Base-by-base conservation (phyloP, 495 filamentous ascomycete genomes). In the Pyrenopolyporus hunteri region DNA sequence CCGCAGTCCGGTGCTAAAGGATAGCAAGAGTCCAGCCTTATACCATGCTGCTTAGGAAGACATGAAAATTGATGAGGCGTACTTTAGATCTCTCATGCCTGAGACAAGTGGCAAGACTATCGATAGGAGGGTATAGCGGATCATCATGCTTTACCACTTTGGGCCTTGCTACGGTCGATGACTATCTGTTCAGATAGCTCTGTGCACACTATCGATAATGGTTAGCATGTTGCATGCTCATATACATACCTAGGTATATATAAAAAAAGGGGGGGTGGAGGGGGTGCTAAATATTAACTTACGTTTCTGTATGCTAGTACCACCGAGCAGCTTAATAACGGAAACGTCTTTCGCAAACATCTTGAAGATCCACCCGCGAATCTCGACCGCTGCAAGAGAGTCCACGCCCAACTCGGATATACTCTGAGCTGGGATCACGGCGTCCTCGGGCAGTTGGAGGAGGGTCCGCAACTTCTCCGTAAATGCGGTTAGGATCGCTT, bases 381-480 rank as follows among this genome's bases (percentile, higher is more conserved):
- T 64, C 63, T 89, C 87, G 26, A 89, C 82, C 0, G 83, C 83
- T 0, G 82, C 79, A 19, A 89, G 73, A 16, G 86, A 89, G 50
- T 89, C 87, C n/a, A 89, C 48, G 0, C 87, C 87, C 14, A 82
- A 56, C 23, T 81, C 73, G n/a, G 55, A 43, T 4, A 75, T 37
- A 45, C 55, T 73, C 36, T 64, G 56, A 1, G 68, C 66, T 0
- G 57, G 39, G 0, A 52, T 67, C 25, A 77, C 57, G 10, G 40
- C 42, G 10, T 66, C 68, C 16, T 68, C 63, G 0, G 61, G 54
- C 0, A 78, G 45, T n/a, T 67, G 73, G 8, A 79, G 59, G 16
- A 75, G 63, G 1, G 29, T 13, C 43, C 70, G 63, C 17, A 80
- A 26, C 8, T 67, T 62, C 4, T 52, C 47, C 16, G 57, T 58